Evolutionary conservation across 2,329 filamentous ascomycete species (phyloP), one percentile per base, ranked within the genome.

Genomic region (Trichoderma sp.): DNA sequence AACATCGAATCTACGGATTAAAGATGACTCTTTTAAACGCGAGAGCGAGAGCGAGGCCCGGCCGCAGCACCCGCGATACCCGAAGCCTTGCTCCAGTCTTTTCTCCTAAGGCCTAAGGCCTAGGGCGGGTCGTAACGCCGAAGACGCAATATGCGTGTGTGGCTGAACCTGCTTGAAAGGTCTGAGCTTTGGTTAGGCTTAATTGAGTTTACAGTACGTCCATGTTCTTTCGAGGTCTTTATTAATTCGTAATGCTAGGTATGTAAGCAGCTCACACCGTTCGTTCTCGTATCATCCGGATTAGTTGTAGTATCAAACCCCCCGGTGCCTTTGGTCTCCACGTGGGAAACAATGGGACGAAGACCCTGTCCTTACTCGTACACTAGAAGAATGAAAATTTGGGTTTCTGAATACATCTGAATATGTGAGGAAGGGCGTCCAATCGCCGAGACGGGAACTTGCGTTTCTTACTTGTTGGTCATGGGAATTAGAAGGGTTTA

Each of bases 21-120:
- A 56, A 56, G 50, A 24, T 56, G 50, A 56, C 11, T 24, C 7
- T 24, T 56, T 24, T 24, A 31, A 62, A 62, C 59, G 59, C 59
- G 59, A 62, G 27, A 31, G 31, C 67, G 53, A 71, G 35, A 50
- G 38, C 38, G 69, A 72, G 41, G 38, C n/a, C 56, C 29, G 27
- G 18, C 69, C 68, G 56, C 68, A 71, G 31, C 31, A 63, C 56
- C 68, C 68, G 68, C 68, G 38, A 33, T 33, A 45, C 11, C 68
- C 68, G 56, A 16, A 9, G n/a, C 33, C 33, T 60, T 33, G 45
- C 66, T 27, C 27, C 27, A 27, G 33, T 1, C n/a, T n/a, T 14
- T 38, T 35, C 29, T 31, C 21, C 21, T 59, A 24, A n/a, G 41
- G 18, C 41, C 41, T 45, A 45, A 45, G 41, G 41, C 41, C 41